Evolutionary conservation across 1,284 basidiomycete genomes (phyloP).

Genomic region (Austroboletus novae-zelandiae): DNA sequence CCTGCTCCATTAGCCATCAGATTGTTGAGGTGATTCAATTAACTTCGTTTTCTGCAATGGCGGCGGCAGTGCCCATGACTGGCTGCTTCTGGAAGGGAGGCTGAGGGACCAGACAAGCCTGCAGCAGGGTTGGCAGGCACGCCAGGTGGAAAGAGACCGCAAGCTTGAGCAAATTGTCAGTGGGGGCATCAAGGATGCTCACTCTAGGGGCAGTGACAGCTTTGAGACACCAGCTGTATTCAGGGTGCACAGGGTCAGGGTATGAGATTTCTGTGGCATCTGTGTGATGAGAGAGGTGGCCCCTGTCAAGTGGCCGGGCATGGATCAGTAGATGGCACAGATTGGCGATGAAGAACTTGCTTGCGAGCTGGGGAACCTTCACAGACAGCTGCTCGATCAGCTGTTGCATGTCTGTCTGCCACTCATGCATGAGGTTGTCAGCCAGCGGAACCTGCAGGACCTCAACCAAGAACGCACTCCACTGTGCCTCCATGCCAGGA

Average conservation of each 20-base stretch:
- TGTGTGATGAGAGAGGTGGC: background rate
- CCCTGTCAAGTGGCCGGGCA: too few species aligned
- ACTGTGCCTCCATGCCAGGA: background rate
- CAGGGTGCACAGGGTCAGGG: background rate
- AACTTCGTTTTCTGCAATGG: background rate
- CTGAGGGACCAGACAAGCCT: background rate
- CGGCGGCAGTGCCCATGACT: background rate
- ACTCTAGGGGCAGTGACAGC: background rate
- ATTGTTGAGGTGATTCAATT: background rate
- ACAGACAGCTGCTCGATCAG: background rate
- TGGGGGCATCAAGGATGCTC: background rate
- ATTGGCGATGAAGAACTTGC: background rate
- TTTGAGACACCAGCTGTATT: constrained; percentile 3
- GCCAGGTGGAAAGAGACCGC: too few species aligned
- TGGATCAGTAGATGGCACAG: too few species aligned
- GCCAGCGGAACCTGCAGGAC: background rate
- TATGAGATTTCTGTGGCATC: background rate
- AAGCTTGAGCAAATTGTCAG: too few species aligned
- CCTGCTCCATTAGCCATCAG: background rate
- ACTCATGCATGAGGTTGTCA: background rate
- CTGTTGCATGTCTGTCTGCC: constrained; percentile 2
- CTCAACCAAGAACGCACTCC: background rate
- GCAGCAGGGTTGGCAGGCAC: too few species aligned
- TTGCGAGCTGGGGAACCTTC: background rate
- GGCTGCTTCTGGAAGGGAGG: background rate